Evolutionary conservation across 306 rosid species (phyloP), one percentile per base, ranked within the genome.

Genomic region (Hylodesmum podocarpum): DNA sequence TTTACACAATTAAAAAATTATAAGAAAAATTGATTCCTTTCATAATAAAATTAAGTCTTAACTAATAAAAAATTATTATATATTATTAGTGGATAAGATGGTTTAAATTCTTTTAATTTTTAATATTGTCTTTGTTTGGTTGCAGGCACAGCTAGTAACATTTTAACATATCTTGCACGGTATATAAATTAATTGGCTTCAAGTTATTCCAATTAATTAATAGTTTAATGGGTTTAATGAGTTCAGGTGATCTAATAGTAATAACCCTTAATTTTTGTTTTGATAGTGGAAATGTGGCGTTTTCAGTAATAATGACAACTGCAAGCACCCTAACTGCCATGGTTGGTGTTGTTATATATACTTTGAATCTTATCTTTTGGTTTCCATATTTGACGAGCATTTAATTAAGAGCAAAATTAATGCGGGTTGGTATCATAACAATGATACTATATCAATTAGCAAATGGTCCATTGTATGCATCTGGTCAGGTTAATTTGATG

Each of bases 91-190:
- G n/a, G n/a, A n/a, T n/a, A n/a, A n/a, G n/a, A n/a, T n/a, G n/a
- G n/a, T n/a, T n/a, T n/a, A n/a, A n/a, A n/a, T n/a, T n/a, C n/a
- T 36, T 64, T 59, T 39, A 18, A 47, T 9, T 33, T 33, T 3
- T 46, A 19, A 31, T 50, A 55, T n/a, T n/a, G 21, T 66, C n/a
- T 53, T 55, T 83, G 1, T 8, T 66, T 68, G 80, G 36, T 83
- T 88, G 86, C 95, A 93, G 96, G 98, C 78, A 93, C 98, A 1
- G 96, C 98, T 28, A 93, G 98, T 75, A 93, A 93, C 76, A 86
- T 93, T 44, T 91, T 93, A 19, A 91, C 98, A 5, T 93, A 91
- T 73, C 91, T 93, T 80, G 98, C 96, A 75, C 88, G 96, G 97
- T 91, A 89, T 58, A n/a, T 24, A n/a, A n/a, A n/a, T n/a, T n/a